Conservation (phyloP, 2,329 filamentous ascomycete genomes). For the Sporothrix phasma region DNA sequence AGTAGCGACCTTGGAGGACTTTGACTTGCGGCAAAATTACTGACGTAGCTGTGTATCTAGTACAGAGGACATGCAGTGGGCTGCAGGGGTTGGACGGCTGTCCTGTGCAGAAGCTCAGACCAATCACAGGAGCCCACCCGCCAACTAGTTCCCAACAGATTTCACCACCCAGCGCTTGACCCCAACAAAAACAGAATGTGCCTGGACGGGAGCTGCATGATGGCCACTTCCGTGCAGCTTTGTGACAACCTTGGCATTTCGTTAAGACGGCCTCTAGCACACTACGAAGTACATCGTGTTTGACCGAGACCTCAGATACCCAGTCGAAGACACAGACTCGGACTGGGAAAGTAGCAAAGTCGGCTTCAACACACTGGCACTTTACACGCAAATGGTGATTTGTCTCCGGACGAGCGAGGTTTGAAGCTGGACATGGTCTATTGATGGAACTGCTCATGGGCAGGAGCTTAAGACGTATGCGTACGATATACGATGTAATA, state of each 20-base stretch:
- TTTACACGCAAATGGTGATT: neutral
- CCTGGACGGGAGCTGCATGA: neutral
- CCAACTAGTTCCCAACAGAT: conserved; percentile 15
- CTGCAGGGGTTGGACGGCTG: neutral
- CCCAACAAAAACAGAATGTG: conserved; percentile 14
- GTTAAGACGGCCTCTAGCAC: neutral
- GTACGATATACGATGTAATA: too few relatives aligned
- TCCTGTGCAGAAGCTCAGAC: neutral
- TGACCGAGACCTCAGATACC: too few relatives aligned
- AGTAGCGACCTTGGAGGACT: too few relatives aligned
- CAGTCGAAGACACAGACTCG: too few relatives aligned
- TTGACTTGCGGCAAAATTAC: too few relatives aligned
- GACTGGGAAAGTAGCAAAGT: neutral
- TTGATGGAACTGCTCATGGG: neutral
- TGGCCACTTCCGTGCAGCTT: neutral
- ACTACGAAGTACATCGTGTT: too few relatives aligned
- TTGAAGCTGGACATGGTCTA: neutral
- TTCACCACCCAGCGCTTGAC: conserved; percentile 6
- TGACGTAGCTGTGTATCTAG: too few relatives aligned
- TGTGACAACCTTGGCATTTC: neutral
- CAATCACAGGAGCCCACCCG: conserved; percentile 1
- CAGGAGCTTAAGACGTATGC: too few relatives aligned
- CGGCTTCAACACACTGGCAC: neutral
- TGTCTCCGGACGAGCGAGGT: neutral
- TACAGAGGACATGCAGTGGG: neutral